Base-by-base conservation (phyloP, 306 rosid genomes). In the Pyrus communis region DNA sequence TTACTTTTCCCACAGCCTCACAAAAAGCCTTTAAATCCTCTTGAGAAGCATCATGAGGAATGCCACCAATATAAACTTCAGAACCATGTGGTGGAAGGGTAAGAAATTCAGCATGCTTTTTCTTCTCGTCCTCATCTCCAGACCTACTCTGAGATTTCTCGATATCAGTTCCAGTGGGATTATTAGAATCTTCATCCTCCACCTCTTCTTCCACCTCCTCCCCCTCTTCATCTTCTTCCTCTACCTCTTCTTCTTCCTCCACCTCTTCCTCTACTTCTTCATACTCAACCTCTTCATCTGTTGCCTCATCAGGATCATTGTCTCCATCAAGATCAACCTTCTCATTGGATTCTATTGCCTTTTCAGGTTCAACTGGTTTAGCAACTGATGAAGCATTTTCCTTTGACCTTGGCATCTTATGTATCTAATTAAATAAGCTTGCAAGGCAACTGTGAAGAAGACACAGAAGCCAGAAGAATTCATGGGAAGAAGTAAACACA, bases 31-130 rank as follows among this genome's bases (percentile, higher is more conserved):
- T 92, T 80, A 95, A 88, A 75, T 92, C 93, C 68, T 90, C 97
- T 74, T 76, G 77, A 33, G 87, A 83, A 49, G 86, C 87, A 87
- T 89, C 91, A 69, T 75, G 86, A 67, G 97, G 93, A 88, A 95
- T 87, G 78, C 97, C 92, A 61, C 99, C 99, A 64, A 95, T 70
- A 83, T 95, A 95, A 67, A 92, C 97, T 90, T 95, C 99, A 72
- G 97, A 95, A 66, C 95, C 95, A 78, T 95, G 99, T 64, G 99
- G 97, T 82, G 99, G 99, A 83, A 95, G 91, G 82, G 97, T 78
- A 75, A 92, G 99, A 85, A 95, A 97, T 78, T 88, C 96, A 2
- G 85, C 96, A 71, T 89, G 92, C 67, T 82, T 88, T 80, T 85
- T 89, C 84, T 87, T 90, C 73, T 92, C 93, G 28, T 85, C 87